Percentiles rank a stretch among this genome's conserved stretches.
Evolutionary conservation across 306 rosid genomes (phyloP).

Genomic region (Rosa persica): DNA sequence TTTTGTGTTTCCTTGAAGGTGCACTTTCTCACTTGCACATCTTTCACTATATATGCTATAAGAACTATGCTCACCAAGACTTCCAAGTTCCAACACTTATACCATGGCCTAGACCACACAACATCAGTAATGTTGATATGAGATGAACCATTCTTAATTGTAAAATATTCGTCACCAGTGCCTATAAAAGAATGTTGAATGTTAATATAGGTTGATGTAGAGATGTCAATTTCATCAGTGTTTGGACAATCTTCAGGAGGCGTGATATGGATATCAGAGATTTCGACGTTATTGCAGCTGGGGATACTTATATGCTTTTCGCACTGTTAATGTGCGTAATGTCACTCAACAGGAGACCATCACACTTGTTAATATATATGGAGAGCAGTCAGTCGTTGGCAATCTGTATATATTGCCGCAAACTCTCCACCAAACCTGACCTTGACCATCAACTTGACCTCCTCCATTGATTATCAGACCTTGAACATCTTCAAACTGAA

Average conservation of each 20-base stretch:
- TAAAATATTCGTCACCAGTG: conserved; percentile 57
- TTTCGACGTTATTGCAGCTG: background rate
- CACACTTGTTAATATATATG: conserved; percentile 7
- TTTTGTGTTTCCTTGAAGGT: conserved; percentile 35
- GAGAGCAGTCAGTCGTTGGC: conserved; percentile 25
- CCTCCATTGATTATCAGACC: conserved; percentile 43
- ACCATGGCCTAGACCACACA: conserved; percentile 66
- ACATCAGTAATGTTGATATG: conserved; percentile 38
- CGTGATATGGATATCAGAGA: conserved; percentile 22
- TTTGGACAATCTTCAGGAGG: conserved; percentile 57
- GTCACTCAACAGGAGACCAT: conserved; percentile 19
- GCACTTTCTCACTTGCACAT: conserved; percentile 41
- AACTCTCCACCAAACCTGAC: conserved; percentile 49
- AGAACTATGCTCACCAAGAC: conserved; percentile 35
- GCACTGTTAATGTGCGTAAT: conserved; percentile 32
- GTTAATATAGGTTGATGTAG: conserved; percentile 18
- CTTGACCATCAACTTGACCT: conserved; percentile 50
- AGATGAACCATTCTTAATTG: conserved; percentile 36
- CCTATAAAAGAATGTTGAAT: conserved; percentile 19
- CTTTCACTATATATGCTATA: conserved; percentile 37
- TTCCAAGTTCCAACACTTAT: conserved; percentile 63
- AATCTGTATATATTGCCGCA: background rate
- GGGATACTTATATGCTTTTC: conserved; percentile 29
- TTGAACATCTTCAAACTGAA: conserved; percentile 4
- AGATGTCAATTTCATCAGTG: conserved; percentile 53